Conservation (phyloP, 768 basidiomycete genomes). For the Leucocoprinus birnbaumii region DNA sequence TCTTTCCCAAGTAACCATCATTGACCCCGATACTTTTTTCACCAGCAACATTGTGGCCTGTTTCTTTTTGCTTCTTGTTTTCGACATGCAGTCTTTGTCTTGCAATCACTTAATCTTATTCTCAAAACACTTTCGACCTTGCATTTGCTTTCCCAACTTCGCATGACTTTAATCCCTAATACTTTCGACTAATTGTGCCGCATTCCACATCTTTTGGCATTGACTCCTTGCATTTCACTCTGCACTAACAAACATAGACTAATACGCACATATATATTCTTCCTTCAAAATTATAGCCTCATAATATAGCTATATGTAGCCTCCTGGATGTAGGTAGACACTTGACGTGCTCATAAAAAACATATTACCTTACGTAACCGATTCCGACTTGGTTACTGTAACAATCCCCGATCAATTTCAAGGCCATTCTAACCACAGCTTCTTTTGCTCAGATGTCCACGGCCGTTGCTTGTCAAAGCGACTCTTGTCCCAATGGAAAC, state of each 20-base stretch:
- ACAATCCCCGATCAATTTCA: neutral
- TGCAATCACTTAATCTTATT: conserved; percentile 23
- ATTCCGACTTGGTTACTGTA: neutral
- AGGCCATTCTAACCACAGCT: neutral
- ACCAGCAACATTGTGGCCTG: neutral
- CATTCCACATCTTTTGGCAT: neutral
- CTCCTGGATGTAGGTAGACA: neutral
- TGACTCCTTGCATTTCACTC: neutral
- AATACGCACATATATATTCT: conserved; percentile 9
- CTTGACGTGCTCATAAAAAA: neutral
- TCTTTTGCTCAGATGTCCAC: conserved; percentile 16
- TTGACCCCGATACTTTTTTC: conserved; percentile 5
- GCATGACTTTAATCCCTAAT: conserved; percentile 5
- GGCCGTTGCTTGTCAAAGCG: conserved; percentile 60
- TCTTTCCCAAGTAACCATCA: conserved; percentile 36
- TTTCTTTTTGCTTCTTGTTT: conserved; percentile 7
- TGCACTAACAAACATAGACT: neutral
- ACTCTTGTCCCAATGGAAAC: conserved; percentile 72
- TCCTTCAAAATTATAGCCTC: neutral
- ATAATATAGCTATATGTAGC: neutral
- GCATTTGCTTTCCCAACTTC: conserved; percentile 13
- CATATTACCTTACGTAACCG: neutral
- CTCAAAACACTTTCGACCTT: conserved; percentile 18
- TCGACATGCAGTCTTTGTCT: conserved; percentile 19
- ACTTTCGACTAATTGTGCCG: neutral